These are phyloP conservation scores for Rosa multiflora DNA, from an alignment of 306 rosid genomes.

Conservation along the genomic window DNA sequence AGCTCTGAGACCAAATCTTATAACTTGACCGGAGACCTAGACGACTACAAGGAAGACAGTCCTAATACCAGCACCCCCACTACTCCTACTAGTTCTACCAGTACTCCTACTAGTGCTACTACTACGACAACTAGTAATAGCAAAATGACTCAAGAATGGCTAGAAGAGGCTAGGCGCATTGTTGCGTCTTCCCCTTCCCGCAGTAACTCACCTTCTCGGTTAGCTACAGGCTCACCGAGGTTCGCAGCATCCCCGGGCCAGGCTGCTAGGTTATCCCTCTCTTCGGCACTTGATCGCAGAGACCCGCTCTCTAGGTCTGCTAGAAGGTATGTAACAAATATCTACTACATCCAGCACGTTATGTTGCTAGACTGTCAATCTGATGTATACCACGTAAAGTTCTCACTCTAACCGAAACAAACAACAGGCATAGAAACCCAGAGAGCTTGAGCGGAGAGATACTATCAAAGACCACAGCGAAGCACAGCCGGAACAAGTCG, in stretches of 20 bases:
- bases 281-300: slow-evolving; percentile 46
- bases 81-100: background rate
- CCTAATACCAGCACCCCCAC: background rate
- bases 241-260: slow-evolving; percentile 48
- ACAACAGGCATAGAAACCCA: slow-evolving; percentile 38
- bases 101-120: slow-evolving; percentile 12
- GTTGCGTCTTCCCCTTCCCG: slow-evolving; percentile 75
- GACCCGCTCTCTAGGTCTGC: slow-evolving; percentile 76
- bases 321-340: slow-evolving; percentile 45
- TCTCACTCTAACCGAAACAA: background rate
- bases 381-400: background rate
- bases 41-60: background rate
- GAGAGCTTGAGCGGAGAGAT: slow-evolving; percentile 76
- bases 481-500: slow-evolving; percentile 61
- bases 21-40: slow-evolving; percentile 47
- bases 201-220: slow-evolving; percentile 51
- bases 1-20: slow-evolving; percentile 38
- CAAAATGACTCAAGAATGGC: slow-evolving; percentile 66
- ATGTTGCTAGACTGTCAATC: background rate
- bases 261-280: slow-evolving; percentile 17
- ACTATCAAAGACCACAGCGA: slow-evolving; percentile 49
- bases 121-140: slow-evolving; percentile 29
- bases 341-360: background rate
- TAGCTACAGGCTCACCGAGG: slow-evolving; percentile 53
- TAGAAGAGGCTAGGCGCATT: slow-evolving; percentile 65